These are phyloP conservation scores for Erodium texanum DNA, from an alignment of 441 rosid species.

Conservation along the genomic window DNA sequence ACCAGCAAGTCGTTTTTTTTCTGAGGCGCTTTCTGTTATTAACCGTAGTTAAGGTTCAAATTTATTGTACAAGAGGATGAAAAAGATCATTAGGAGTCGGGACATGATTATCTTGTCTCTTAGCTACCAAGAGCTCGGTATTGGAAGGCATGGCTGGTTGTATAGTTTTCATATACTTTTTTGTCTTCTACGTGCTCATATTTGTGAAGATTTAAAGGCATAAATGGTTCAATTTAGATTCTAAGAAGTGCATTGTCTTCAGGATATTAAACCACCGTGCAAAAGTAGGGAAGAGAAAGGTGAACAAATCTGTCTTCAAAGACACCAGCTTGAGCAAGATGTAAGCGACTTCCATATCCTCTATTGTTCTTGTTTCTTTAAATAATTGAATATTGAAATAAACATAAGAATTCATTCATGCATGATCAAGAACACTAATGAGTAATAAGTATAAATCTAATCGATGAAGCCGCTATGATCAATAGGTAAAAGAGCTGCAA, in stretches of 20 bases:
- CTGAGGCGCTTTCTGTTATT: neutral
- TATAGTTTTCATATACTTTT: no score
- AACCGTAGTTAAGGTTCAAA: neutral
- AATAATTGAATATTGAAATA: neutral
- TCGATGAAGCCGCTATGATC: no score
- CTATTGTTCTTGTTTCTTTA: neutral
- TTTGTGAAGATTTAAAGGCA: neutral
- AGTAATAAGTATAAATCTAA: no score
- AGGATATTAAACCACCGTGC: slow-evolving; percentile 6
- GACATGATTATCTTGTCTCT: no score
- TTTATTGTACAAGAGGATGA: neutral
- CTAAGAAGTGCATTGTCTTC: neutral
- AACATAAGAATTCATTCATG: neutral
- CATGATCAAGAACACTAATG: neutral
- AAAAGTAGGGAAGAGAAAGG: slow-evolving; percentile 1
- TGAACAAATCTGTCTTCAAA: slow-evolving; percentile 1
- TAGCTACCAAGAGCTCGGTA: no score
- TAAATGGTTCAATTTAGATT: neutral
- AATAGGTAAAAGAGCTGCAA: slow-evolving; percentile 65
- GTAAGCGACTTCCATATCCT: neutral
- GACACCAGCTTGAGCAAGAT: slow-evolving; percentile 9
- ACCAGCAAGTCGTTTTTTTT: neutral
- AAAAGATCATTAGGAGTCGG: neutral
- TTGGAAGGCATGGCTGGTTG: no score
- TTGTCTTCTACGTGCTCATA: no score